Base-by-base conservation (phyloP, 768 basidiomycete genomes). In the Kwoniella sp. region DNA sequence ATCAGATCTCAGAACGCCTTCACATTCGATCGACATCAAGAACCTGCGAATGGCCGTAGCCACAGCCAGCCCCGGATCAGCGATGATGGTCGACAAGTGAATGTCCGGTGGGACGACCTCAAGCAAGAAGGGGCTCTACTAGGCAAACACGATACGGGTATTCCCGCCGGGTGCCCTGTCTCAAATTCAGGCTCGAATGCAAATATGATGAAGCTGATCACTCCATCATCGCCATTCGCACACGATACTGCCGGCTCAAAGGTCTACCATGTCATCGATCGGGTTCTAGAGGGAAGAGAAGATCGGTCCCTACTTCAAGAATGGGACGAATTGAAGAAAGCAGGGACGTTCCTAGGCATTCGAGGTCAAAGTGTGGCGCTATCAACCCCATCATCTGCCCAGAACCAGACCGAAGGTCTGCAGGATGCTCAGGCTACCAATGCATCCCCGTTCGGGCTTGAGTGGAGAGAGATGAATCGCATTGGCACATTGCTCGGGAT, bases 241-340 rank as follows among this genome's bases (percentile, higher is more conserved):
- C 12, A 55, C 9, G 54, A 20, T 55, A 25, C n/a, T 12, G 17
- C 30, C 11, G 12, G 34, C 20, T 22, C 54, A 45, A 45, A 9
- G 41, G 17, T 20, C 15, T 45, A n/a, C n/a, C n/a, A n/a, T n/a
- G n/a, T 45, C 17, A 45, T 17, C 15, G 8, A n/a, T n/a, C n/a
- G n/a, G n/a, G n/a, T n/a, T n/a, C n/a, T n/a, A n/a, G n/a, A n/a
- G n/a, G n/a, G n/a, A n/a, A n/a, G n/a, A n/a, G n/a, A 45, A 20
- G 20, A 17, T 45, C 41, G 20, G 8, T 11, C 11, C 15, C 41
- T n/a, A 20, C 1, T 28, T 30, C n/a, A 31, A 13, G 45, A 55
- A 22, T 63, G 62, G 55, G 55, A 50, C 9, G 62, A 57, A 9
- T 15, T 63, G 28, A 53, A 61, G 52, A 29, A 26, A n/a, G 30